Percentiles rank a stretch among this genome's conserved stretches.
These are phyloP conservation scores for Talaromyces adpressus DNA, from an alignment of 495 filamentous ascomycete genomes.

Conservation along the genomic window DNA sequence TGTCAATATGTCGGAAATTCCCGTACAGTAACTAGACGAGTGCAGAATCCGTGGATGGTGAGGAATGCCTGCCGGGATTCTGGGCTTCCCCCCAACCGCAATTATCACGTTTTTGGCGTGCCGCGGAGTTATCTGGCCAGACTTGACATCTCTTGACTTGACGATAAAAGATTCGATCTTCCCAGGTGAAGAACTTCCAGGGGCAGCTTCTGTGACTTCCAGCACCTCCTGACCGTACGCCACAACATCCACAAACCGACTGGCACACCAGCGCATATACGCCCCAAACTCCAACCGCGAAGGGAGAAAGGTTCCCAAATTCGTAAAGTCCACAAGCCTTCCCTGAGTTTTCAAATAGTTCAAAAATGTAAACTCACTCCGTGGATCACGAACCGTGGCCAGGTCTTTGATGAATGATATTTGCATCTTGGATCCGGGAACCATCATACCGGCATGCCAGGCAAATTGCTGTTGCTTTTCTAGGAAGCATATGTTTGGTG, in stretches of 20 bases:
- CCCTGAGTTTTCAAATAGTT: constrained; percentile 81
- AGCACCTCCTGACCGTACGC: constrained; percentile 71
- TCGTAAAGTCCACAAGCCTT: constrained; percentile 80
- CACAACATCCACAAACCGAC: constrained; percentile 71
- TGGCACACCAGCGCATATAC: constrained; percentile 89
- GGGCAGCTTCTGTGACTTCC: constrained; percentile 41
- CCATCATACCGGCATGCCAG: constrained; percentile 94
- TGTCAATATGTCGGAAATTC: constrained; percentile 50
- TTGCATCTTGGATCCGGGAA: constrained; percentile 92
- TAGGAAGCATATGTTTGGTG: constrained; percentile 72
- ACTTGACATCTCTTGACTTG: constrained; percentile 42
- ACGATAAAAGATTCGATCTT: constrained; percentile 49
- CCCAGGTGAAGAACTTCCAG: constrained; percentile 26
- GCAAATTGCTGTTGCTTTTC: constrained; percentile 78
- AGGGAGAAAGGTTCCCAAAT: constrained; percentile 82
- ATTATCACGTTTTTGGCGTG: constrained; percentile 76
- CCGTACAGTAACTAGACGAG: constrained; percentile 77
- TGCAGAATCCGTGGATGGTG: constrained; percentile 68
- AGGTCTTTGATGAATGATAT: constrained; percentile 97
- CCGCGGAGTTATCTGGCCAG: constrained; percentile 44
- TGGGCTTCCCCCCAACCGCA: constrained; percentile 75
- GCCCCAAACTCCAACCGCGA: constrained; percentile 87
- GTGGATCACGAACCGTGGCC: constrained; percentile 79
- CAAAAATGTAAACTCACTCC: constrained; percentile 89
- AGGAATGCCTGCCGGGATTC: constrained; percentile 63